phyloP scores from a whole-genome alignment of 202 grass and related monocot genomes.

The Setaria italica region DNA sequence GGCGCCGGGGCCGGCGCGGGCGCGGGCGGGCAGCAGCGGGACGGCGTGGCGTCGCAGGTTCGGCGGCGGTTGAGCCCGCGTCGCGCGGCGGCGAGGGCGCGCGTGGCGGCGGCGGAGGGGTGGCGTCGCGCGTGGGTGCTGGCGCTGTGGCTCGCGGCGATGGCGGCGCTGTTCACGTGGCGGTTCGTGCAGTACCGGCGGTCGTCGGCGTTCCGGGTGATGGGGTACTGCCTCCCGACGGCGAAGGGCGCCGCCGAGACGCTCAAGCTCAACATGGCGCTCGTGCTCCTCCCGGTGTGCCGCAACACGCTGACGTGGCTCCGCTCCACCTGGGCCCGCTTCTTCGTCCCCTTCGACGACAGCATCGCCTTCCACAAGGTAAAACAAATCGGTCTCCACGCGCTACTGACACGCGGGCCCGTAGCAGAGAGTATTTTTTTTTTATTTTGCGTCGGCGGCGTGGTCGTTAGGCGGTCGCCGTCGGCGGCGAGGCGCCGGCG shows the following conservation, averaged over 20 bases:
- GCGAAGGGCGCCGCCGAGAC: slow-evolving; percentile 97
- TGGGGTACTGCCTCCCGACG: slow-evolving; percentile 90
- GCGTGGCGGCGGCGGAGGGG: slow-evolving; percentile 67
- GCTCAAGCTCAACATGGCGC: slow-evolving; percentile 99
- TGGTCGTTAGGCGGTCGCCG: background rate
- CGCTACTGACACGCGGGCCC: background rate
- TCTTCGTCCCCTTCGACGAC: slow-evolving; percentile 97
- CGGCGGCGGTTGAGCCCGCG: slow-evolving; percentile 21
- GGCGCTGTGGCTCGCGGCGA: slow-evolving; percentile 65
- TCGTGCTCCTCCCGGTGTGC: slow-evolving; percentile 93
- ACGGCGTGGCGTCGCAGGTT: background rate
- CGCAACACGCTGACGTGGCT: slow-evolving; percentile 97
- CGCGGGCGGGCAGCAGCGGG: background rate
- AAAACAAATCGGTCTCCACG: background rate
- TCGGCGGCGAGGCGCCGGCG: slow-evolving; percentile 13
- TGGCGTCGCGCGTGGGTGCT: slow-evolving; percentile 84
- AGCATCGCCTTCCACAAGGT: slow-evolving; percentile 99
- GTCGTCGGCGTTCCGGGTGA: slow-evolving; percentile 62
- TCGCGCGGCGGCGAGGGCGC: slow-evolving; percentile 40
- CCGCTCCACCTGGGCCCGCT: slow-evolving; percentile 83
- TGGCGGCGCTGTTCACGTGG: slow-evolving; percentile 81
- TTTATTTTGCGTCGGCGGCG: background rate
- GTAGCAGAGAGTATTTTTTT: background rate
- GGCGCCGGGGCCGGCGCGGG: background rate
- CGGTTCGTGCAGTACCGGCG: slow-evolving; percentile 84